Conservation (phyloP, 352 stramenopile species). For the Pythium chondricola region DNA sequence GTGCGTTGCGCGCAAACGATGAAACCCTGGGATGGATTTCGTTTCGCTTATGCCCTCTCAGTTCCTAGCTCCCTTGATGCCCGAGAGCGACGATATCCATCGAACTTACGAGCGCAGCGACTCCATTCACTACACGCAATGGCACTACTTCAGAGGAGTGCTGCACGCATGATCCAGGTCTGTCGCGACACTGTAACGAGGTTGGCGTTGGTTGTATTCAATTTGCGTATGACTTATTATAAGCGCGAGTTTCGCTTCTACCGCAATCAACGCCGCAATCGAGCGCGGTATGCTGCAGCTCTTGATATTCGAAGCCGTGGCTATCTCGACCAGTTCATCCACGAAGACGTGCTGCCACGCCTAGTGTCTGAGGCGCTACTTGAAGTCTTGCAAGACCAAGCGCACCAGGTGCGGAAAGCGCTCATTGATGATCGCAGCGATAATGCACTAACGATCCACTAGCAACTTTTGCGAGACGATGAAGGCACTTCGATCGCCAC, state of each 20-base stretch:
- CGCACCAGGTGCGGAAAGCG: conserved; percentile 14
- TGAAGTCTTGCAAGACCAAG: conserved; percentile 29
- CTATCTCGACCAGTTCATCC: conserved; percentile 29
- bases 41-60: no score
- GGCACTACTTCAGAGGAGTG: conserved; percentile 35
- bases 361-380: conserved; percentile 28
- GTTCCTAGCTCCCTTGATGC: no score
- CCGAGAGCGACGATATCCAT: no score
- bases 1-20: no score
- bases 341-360: conserved; percentile 1
- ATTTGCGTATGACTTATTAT: neutral
- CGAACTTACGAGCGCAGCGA: conserved; percentile 37
- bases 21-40: no score
- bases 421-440: no score
- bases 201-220: neutral
- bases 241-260: conserved; percentile 43
- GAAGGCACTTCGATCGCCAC: neutral
- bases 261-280: conserved; percentile 19
- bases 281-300: conserved; percentile 12
- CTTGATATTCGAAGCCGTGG: conserved; percentile 13
- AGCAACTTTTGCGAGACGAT: neutral
- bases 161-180: conserved; percentile 42
- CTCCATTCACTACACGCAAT: conserved; percentile 40
- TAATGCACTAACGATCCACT: neutral
- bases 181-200: neutral